phyloP scores from a whole-genome alignment of 2,329 filamentous ascomycete genomes.

The Didymella exigua region DNA sequence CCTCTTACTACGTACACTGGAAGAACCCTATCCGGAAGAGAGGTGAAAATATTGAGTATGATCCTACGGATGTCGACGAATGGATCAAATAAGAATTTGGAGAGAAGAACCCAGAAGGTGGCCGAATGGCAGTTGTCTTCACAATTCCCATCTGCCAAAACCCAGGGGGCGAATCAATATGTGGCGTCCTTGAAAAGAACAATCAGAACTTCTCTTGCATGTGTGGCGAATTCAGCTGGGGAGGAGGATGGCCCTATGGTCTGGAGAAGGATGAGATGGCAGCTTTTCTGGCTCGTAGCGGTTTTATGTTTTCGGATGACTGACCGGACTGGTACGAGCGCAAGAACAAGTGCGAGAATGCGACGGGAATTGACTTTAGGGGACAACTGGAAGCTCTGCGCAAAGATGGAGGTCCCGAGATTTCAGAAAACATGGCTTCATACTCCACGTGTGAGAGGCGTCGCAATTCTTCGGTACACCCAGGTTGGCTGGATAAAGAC shows the following conservation, averaged over 20 bases:
- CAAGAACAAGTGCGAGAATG: not conserved
- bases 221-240: slow-evolving; percentile 25
- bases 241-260: not conserved
- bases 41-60: not conserved
- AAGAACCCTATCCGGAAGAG: not conserved
- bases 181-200: slow-evolving; percentile 4
- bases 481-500: not conserved
- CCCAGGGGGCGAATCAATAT: slow-evolving; percentile 22
- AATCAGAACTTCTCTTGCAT: slow-evolving; percentile 25
- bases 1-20: not conserved
- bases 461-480: not conserved
- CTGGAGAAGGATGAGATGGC: not conserved
- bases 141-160: slow-evolving; percentile 19
- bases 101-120: not conserved
- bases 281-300: not conserved
- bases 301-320: not conserved
- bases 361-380: not conserved
- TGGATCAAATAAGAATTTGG: not conserved
- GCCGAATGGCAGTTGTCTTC: not conserved
- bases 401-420: not conserved
- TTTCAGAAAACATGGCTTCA: not conserved
- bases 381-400: not conserved
- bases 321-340: not conserved
- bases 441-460: not conserved
- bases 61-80: not conserved